phyloP scores from a whole-genome alignment of 2,329 filamentous ascomycete species.

The Hirsutella rhossiliensis region DNA sequence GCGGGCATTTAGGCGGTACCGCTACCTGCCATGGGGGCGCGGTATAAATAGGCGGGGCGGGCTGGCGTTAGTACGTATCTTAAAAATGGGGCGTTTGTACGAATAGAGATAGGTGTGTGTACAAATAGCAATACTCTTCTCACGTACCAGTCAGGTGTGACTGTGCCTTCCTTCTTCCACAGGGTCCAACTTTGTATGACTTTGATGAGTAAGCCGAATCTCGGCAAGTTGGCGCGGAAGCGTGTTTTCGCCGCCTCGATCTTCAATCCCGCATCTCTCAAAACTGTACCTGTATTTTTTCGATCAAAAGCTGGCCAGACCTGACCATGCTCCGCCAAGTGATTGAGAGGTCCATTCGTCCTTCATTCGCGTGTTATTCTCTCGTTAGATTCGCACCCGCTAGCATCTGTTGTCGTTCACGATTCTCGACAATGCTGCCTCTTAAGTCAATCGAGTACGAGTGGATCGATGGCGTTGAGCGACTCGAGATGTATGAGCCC shows the following conservation, averaged over 20 bases:
- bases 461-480: constrained; percentile 1
- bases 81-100: no score
- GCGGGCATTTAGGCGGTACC: no score
- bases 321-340: neutral
- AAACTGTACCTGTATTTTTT: neutral
- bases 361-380: neutral
- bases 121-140: no score
- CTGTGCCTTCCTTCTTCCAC: neutral
- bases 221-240: neutral
- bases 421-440: neutral
- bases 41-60: no score
- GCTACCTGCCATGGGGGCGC: no score
- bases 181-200: neutral
- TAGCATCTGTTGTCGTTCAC: neutral
- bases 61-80: no score
- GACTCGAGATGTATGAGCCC: neutral
- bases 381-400: neutral
- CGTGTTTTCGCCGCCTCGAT: neutral
- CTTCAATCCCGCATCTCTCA: neutral
- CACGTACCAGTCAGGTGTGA: neutral
- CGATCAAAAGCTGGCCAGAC: neutral
- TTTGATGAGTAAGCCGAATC: neutral
- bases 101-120: no score
- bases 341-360: neutral
- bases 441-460: neutral